Evolutionary conservation across 2,329 filamentous ascomycete genomes (phyloP), one percentile per base, ranked within the genome.

Genomic region (Parascedosporium putredinis): DNA sequence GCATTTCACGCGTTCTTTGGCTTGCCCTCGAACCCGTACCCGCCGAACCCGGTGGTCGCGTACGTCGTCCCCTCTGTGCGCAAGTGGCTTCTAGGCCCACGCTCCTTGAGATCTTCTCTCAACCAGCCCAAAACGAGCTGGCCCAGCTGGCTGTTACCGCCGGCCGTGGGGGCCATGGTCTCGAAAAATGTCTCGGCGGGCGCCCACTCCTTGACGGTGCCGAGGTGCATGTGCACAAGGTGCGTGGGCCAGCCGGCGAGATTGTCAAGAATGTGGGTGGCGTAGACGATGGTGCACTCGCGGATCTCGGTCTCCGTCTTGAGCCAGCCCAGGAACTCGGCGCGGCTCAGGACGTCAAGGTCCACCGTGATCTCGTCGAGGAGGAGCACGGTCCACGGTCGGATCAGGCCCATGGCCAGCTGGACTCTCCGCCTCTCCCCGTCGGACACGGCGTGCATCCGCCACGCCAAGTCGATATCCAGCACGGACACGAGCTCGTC

Each of bases 341-440:
- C 83, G 14, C 93, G 79, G 50, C 81, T 86, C 53, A 96, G 76
- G 51, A 98, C 76, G 66, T 98, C 93, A 53, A 98, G 72, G 65
- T 98, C 93, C 7, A 98, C 93, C 1, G 93, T 98, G 64, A 97
- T 95, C 66, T 97, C 91, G 63, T 98, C 93, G 36, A 98, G 76
- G 49, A 98, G 73, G 24, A 98, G 72, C 3, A 98, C 84, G 9
- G 81, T 83, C 93, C 93, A 98, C 1, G 93, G 93, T 3, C 91
- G 76, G 42, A 98, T 68, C 7, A 98, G 73, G 0, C 93, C 93
- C 93, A 98, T 98, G 53, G 90, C 90, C 6, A 98, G 75, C 71
- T 98, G 93, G 5, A 98, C 93, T 16, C 93, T 77, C 14, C 93
- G 76, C 14, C 93, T 72, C 72, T 98, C 93, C 47, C 93, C 93